Conservation (phyloP, 176 grass and related monocot species). For the Themeda triandra region DNA sequence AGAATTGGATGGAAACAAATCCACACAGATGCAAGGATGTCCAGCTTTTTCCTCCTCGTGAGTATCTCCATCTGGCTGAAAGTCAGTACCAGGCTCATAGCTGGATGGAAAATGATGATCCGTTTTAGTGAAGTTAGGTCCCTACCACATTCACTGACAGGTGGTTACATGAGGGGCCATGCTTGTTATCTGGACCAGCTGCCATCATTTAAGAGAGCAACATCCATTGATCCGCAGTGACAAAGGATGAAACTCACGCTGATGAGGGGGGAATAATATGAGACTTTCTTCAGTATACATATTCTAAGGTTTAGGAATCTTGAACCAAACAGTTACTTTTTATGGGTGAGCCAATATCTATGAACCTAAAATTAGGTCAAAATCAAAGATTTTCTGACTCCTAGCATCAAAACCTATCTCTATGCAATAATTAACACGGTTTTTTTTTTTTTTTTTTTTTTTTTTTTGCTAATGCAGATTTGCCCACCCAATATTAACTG, state of each 20-base stretch:
- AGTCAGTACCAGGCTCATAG: slow-evolving; percentile 18
- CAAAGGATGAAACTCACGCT: not conserved
- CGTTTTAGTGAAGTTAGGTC: not conserved
- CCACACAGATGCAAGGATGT: not conserved
- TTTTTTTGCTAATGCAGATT: not conserved
- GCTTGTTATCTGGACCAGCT: not conserved
- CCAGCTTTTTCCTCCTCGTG: not conserved
- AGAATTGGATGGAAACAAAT: slow-evolving; percentile 20
- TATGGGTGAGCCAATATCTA: not conserved
- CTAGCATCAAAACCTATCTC: not conserved
- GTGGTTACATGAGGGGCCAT: slow-evolving; percentile 28
- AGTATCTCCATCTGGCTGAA: slow-evolving; percentile 26
- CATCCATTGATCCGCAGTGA: not conserved
- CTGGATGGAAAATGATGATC: slow-evolving; percentile 26
- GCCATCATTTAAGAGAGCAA: slow-evolving; percentile 16
- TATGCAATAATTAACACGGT: not conserved
- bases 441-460: not conserved
- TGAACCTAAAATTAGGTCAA: not conserved
- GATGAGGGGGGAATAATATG: not conserved
- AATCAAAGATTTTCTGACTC: not conserved
- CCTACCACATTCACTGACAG: slow-evolving; percentile 21
- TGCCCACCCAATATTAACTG: not conserved
- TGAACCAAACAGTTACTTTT: not conserved
- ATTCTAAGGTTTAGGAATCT: not conserved
- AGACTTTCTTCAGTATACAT: not conserved